Conservation (phyloP, 2,329 filamentous ascomycete genomes). For the Fusarium irregulare region DNA sequence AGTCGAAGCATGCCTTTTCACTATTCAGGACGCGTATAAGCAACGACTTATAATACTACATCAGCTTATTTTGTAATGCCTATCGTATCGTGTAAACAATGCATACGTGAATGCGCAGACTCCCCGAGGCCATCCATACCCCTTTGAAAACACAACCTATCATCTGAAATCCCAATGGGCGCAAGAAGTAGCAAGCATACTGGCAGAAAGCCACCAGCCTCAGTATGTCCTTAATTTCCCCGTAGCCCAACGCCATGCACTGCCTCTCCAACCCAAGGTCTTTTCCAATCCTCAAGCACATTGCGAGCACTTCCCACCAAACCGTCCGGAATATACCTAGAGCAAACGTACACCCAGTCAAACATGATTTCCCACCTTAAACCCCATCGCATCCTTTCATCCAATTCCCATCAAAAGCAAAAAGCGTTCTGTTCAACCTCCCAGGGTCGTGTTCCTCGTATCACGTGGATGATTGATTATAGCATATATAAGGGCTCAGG, state of each 20-base stretch:
- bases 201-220: slow-evolving; percentile 14
- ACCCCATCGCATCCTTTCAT: slow-evolving; percentile 5
- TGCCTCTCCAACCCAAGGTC: slow-evolving; percentile 28
- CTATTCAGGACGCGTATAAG: background rate
- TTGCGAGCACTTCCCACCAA: slow-evolving; percentile 13
- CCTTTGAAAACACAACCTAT: slow-evolving; percentile 18
- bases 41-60: slow-evolving; percentile 23
- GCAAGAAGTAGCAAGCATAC: slow-evolving; percentile 24
- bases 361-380: slow-evolving; percentile 27
- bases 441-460: slow-evolving; percentile 22
- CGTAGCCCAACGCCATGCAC: slow-evolving; percentile 43
- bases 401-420: slow-evolving; percentile 13
- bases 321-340: slow-evolving; percentile 14
- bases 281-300: slow-evolving; percentile 34
- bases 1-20: background rate
- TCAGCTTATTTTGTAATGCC: slow-evolving; percentile 28
- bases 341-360: slow-evolving; percentile 20
- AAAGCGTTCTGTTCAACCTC: slow-evolving; percentile 29
- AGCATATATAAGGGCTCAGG: slow-evolving; percentile 35
- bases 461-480: slow-evolving; percentile 37
- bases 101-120: slow-evolving; percentile 28
- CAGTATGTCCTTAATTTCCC: slow-evolving; percentile 30
- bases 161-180: slow-evolving; percentile 16
- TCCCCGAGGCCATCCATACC: slow-evolving; percentile 29
- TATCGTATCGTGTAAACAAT: slow-evolving; percentile 38